Evolutionary conservation across 2,329 filamentous ascomycete species (phyloP).

Genomic region (Plectosphaerella cucumerina): DNA sequence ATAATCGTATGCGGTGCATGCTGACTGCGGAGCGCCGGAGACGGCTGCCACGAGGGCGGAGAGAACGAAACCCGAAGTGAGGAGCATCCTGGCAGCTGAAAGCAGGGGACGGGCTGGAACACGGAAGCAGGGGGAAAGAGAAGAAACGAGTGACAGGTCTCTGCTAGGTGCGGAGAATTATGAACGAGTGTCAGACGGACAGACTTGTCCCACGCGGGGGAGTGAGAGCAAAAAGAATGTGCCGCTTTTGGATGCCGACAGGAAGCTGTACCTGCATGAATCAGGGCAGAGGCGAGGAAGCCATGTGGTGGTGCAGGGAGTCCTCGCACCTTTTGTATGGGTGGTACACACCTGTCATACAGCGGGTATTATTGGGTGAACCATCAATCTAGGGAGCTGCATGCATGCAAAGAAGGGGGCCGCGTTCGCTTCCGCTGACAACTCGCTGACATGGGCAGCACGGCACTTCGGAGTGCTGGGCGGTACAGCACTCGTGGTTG

Average conservation of each 20-base stretch:
- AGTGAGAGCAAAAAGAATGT: too few species aligned
- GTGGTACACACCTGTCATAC: not conserved
- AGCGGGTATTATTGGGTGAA: too few species aligned
- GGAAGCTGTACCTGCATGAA: not conserved
- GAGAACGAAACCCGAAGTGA: conserved; percentile 6
- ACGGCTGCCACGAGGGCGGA: conserved; percentile 4
- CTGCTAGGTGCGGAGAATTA: too few species aligned
- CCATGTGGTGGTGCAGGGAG: too few species aligned
- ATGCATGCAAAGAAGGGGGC: not conserved
- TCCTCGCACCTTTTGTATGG: not conserved
- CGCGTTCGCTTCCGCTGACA: too few species aligned
- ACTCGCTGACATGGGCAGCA: not conserved
- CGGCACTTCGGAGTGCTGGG: not conserved
- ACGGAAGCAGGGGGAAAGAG: too few species aligned
- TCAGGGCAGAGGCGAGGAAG: not conserved
- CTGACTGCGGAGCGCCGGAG: conserved; percentile 3
- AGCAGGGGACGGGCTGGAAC: conserved; percentile 2
- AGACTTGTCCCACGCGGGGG: too few species aligned
- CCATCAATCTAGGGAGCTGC: too few species aligned
- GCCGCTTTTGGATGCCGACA: too few species aligned
- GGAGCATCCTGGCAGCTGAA: conserved; percentile 9
- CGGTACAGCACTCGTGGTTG: not conserved
- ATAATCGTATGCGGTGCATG: conserved; percentile 10
- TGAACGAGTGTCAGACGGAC: too few species aligned
- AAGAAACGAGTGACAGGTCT: not conserved